A percentile compares a stretch with the other conserved stretches of the same genome.
Evolutionary conservation across 106 monocot species (phyloP).

Genomic region (Dendrobium chrysotoxum): DNA sequence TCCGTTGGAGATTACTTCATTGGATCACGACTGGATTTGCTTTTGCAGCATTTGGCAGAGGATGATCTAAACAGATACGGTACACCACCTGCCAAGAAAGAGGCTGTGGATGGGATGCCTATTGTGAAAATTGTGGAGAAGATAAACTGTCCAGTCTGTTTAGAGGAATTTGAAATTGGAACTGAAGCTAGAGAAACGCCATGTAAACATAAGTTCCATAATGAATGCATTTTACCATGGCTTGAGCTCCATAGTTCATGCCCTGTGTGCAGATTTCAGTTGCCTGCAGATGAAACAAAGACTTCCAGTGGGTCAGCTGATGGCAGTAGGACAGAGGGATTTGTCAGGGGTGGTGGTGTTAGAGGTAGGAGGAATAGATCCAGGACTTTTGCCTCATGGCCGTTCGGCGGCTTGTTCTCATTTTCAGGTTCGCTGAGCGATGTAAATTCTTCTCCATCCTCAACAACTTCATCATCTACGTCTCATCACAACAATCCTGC

Average conservation of each 20-base stretch:
- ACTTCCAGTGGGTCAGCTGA: not conserved
- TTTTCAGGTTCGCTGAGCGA: constrained; percentile 1
- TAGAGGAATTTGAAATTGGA: constrained; percentile 36
- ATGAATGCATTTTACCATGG: constrained; percentile 41
- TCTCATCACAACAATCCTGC: not conserved
- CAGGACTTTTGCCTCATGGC: constrained; percentile 20
- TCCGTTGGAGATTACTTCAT: constrained; percentile 27
- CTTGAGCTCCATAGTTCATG: constrained; percentile 50
- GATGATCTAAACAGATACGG: constrained; percentile 24
- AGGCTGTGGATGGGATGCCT: constrained; percentile 39
- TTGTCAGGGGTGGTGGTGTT: not conserved
- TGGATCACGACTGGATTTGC: constrained; percentile 31
- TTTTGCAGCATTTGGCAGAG: constrained; percentile 38
- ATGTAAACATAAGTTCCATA: constrained; percentile 43
- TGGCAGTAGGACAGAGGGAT: not conserved
- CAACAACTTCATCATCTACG: not conserved
- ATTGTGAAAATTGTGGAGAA: constrained; percentile 18
- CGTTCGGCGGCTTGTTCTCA: constrained; percentile 23
- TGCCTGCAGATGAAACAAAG: constrained; percentile 34
- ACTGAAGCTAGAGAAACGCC: constrained; percentile 41
- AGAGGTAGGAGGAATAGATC: constrained; percentile 5
- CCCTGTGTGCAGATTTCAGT: constrained; percentile 44
- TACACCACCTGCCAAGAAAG: constrained; percentile 37
- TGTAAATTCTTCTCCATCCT: not conserved
- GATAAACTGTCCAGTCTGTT: constrained; percentile 35